Evolutionary conservation across 106 monocot species (phyloP).

Genomic region (Phalaenopsis aphrodite): DNA sequence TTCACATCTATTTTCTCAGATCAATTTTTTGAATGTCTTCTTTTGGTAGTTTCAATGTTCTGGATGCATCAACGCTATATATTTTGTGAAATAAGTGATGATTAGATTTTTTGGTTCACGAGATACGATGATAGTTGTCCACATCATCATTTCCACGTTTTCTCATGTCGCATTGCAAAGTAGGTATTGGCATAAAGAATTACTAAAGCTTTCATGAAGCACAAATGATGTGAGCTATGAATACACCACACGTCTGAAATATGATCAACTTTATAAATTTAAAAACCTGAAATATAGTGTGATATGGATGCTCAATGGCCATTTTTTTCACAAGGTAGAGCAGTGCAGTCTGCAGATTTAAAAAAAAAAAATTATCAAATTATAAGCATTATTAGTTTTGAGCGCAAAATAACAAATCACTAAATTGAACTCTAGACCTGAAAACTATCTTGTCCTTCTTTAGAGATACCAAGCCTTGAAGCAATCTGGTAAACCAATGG

Average conservation of each 20-base stretch:
- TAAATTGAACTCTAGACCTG: constrained; percentile 39
- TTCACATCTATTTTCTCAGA: too few species aligned
- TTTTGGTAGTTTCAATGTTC: too few species aligned
- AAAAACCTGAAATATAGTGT: constrained; percentile 93
- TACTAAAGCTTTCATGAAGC: neutral
- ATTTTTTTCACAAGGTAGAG: constrained; percentile 91
- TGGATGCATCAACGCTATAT: too few species aligned
- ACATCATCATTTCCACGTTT: too few species aligned
- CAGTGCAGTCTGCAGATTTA: constrained; percentile 52
- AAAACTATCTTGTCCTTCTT: constrained; percentile 78
- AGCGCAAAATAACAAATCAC: neutral
- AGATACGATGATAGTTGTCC: too few species aligned
- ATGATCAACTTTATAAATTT: neutral
- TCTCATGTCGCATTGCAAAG: too few species aligned
- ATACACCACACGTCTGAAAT: neutral
- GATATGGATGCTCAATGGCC: constrained; percentile 97
- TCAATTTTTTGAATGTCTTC: too few species aligned
- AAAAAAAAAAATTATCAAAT: neutral
- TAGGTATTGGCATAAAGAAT: neutral
- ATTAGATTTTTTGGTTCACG: too few species aligned
- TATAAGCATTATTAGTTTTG: neutral
- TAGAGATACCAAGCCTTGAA: constrained; percentile 82
- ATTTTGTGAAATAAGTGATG: too few species aligned
- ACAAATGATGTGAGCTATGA: neutral
- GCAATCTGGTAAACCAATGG: constrained; percentile 99